Evolutionary conservation across 2,329 filamentous ascomycete species (phyloP), one percentile per base, ranked within the genome.

Genomic region (Akanthomyces muscarius): DNA sequence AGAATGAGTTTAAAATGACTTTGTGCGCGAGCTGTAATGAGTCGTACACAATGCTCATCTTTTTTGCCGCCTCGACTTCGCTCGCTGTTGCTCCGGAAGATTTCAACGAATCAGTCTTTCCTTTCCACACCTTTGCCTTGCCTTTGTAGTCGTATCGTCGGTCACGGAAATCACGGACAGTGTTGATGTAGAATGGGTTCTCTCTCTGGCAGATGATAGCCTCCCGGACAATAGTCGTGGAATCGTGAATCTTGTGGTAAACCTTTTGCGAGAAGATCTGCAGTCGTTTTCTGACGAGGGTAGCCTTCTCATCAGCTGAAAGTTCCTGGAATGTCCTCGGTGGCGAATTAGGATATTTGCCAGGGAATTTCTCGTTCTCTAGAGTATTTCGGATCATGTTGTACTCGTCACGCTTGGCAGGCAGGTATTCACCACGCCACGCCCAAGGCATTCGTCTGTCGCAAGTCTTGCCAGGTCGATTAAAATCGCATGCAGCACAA

Each of bases 1-100:
- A 99, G 80, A 99, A 99, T 62, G 92, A 97, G 80, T 99, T 99
- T 62, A 99, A 76, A 82, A 99, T 99, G 78, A 99, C 95, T 75
- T 99, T 99, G 81, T 99, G 95, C 0, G 95, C 95, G 70, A 99
- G 81, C 75, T 99, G 96, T 63, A 99, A 81, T 0, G 95, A 99
- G 74, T 99, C 95, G 73, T 91, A 99, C 5, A 99, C 78, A 54
- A 98, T 83, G 62, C 97, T 95, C 96, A 99, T 99, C 81, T 99
- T 99, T 80, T 97, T 98, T 5, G 92, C 95, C 63, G 92, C 89
- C 14, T 99, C 96, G 18, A 99, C 83, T 69, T 99, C 95, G 1
- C 78, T 76, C 10, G 85, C 77, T 1, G 88, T 73, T 1, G 94
- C 95, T 6, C 94, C 94, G 1, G 91, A 85, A 21, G 90, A 85